Conservation (phyloP, 768 basidiomycete genomes). For the Porphyrellus cyaneotinctus region DNA sequence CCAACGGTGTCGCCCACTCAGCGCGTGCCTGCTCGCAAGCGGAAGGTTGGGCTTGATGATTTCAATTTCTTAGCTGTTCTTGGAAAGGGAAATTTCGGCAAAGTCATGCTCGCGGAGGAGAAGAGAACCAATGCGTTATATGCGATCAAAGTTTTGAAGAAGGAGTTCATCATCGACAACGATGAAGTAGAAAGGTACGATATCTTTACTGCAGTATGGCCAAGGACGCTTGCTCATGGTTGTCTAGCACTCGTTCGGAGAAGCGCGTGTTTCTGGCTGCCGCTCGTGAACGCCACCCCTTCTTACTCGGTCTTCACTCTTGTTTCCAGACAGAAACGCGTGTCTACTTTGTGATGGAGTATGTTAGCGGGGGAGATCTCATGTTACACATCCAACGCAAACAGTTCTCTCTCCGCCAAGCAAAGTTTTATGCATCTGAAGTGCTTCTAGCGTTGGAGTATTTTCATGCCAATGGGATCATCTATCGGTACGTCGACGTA, state of each 20-base stretch:
- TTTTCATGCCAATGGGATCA: slow-evolving; percentile 98
- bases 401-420: slow-evolving; percentile 97
- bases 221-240: slow-evolving; percentile 3
- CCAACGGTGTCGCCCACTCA: slow-evolving; percentile 37
- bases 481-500: slow-evolving; percentile 73
- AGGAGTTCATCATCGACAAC: slow-evolving; percentile 99
- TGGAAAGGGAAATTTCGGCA: slow-evolving; percentile 99
- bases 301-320: slow-evolving; percentile 93
- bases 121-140: slow-evolving; percentile 85
- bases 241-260: slow-evolving; percentile 87
- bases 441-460: slow-evolving; percentile 95
- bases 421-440: slow-evolving; percentile 98
- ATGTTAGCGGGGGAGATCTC: slow-evolving; percentile 96
- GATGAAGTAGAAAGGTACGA: slow-evolving; percentile 97
- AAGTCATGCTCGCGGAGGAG: slow-evolving; percentile 99
- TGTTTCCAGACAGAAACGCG: slow-evolving; percentile 99
- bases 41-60: slow-evolving; percentile 94
- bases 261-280: slow-evolving; percentile 97
- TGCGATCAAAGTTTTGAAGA: slow-evolving; percentile 99
- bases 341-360: slow-evolving; percentile 99
- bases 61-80: slow-evolving; percentile 99
- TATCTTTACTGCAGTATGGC: background rate
- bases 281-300: slow-evolving; percentile 95
- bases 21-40: slow-evolving; percentile 50
- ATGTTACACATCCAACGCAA: slow-evolving; percentile 99